Percentiles rank a stretch among this genome's conserved stretches.
Evolutionary conservation across 805 yeast species (phyloP).

Genomic region (Starmera caribaea): DNA sequence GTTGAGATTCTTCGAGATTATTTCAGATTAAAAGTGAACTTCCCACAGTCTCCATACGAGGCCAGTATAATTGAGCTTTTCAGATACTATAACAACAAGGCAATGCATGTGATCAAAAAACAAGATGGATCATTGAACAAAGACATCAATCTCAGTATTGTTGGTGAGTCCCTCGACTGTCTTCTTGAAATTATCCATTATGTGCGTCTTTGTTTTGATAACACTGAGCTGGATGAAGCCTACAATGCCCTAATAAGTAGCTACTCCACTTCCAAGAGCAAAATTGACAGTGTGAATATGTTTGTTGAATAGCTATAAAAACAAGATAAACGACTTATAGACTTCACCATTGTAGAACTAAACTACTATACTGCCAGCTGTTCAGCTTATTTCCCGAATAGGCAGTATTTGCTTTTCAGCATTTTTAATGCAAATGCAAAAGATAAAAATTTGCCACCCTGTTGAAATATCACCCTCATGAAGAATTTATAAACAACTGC

Average conservation of each 20-base stretch:
- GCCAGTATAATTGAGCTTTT: conserved; percentile 34
- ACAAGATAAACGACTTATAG: not conserved
- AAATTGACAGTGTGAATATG: conserved; percentile 8
- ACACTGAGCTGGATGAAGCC: conserved; percentile 5
- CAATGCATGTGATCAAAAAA: conserved; percentile 17
- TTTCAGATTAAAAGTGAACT: conserved; percentile 43
- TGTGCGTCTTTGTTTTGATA: conserved; percentile 8
- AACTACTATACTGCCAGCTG: no score
- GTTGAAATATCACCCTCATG: not conserved
- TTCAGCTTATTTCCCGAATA: no score
- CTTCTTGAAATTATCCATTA: conserved; percentile 23
- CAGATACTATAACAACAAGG: conserved; percentile 41
- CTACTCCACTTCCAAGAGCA: conserved; percentile 6
- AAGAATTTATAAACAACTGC: not conserved
- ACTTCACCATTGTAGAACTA: not conserved
- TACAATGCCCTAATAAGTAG: conserved; percentile 4
- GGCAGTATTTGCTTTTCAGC: no score
- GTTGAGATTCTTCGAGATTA: conserved; percentile 39
- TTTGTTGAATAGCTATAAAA: conserved; percentile 4
- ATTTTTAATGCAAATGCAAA: no score
- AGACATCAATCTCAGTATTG: conserved; percentile 27
- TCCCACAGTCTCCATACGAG: conserved; percentile 40
- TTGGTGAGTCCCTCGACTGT: conserved; percentile 34
- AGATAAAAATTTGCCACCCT: no score
- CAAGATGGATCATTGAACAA: conserved; percentile 12